phyloP scores from a whole-genome alignment of 768 basidiomycete genomes.

The Phanerochaete sordida region DNA sequence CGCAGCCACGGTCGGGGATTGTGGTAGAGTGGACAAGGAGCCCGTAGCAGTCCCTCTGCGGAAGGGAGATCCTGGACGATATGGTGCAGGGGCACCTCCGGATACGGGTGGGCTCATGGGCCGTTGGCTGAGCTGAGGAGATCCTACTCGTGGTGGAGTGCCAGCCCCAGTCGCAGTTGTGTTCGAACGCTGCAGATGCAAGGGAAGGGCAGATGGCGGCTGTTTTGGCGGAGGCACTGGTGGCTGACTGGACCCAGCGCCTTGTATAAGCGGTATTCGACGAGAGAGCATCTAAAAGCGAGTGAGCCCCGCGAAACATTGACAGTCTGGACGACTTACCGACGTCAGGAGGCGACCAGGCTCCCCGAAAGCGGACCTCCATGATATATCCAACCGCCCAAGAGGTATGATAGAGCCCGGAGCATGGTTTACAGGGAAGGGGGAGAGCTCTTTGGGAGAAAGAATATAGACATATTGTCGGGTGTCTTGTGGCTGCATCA shows the following conservation, averaged over 20 bases:
- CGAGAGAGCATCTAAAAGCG: conserved; percentile 65
- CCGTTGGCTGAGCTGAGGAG: conserved; percentile 51
- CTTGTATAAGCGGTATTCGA: conserved; percentile 56
- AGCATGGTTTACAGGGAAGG: conserved; percentile 44
- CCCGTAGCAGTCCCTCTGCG: conserved; percentile 19
- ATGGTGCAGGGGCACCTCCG: conserved; percentile 35
- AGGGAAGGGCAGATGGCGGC: conserved; percentile 70
- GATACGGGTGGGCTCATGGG: conserved; percentile 53
- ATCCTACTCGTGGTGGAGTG: conserved; percentile 50
- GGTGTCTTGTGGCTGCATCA: conserved; percentile 81
- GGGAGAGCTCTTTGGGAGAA: conserved; percentile 42
- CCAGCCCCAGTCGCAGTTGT: conserved; percentile 27
- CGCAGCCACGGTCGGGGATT: conserved; percentile 16
- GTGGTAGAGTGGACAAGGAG: conserved; percentile 1
- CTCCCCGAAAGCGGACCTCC: conserved; percentile 84
- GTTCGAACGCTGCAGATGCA: conserved; percentile 63
- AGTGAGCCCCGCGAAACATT: neutral
- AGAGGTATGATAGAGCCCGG: conserved; percentile 77
- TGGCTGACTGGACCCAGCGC: conserved; percentile 21
- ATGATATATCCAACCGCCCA: conserved; percentile 85
- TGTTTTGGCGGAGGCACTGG: conserved; percentile 28
- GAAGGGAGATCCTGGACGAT: conserved; percentile 43
- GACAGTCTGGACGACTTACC: conserved; percentile 30
- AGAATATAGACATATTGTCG: conserved; percentile 89
- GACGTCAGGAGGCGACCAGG: conserved; percentile 86